Evolutionary conservation across 139 green algal species (phyloP).

Genomic region (Gonium pectorale): DNA sequence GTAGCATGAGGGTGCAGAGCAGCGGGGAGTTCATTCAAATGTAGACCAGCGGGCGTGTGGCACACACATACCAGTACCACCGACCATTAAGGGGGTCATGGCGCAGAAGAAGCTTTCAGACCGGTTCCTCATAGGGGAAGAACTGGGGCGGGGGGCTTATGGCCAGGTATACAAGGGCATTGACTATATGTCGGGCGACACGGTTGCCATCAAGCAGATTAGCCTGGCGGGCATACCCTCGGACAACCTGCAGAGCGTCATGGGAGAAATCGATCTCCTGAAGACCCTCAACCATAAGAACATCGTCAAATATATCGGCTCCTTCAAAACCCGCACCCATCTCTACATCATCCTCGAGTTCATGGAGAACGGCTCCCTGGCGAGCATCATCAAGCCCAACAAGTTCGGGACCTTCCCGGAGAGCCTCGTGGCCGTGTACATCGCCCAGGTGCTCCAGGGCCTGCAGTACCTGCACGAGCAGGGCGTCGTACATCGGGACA

Average conservation of each 20-base stretch:
- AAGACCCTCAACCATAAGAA: conserved; percentile 95
- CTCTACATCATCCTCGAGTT: conserved; percentile 98
- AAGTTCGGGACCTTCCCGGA: conserved; percentile 94
- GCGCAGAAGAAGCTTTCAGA: conserved; percentile 8
- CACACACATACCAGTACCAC: background rate
- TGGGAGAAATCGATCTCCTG: conserved; percentile 92
- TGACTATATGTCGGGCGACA: conserved; percentile 85
- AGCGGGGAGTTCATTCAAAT: too few species aligned
- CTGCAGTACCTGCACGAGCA: conserved; percentile 94
- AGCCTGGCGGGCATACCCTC: conserved; percentile 59
- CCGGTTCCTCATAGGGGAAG: conserved; percentile 79
- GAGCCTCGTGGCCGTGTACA: conserved; percentile 91
- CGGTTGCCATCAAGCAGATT: conserved; percentile 97
- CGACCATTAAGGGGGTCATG: too few species aligned
- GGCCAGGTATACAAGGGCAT: conserved; percentile 94
- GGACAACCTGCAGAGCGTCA: conserved; percentile 64
- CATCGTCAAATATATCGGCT: conserved; percentile 97
- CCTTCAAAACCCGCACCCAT: conserved; percentile 90
- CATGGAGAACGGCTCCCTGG: conserved; percentile 94
- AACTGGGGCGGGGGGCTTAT: conserved; percentile 92
- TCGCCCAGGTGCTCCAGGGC: conserved; percentile 83
- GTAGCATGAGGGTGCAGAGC: too few species aligned
- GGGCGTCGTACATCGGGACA: conserved; percentile 95
- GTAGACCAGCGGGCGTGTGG: too few species aligned
- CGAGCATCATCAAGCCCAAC: conserved; percentile 88